Evolutionary conservation across 306 rosid genomes (phyloP).

Genomic region (Casuarina equisetifolia): DNA sequence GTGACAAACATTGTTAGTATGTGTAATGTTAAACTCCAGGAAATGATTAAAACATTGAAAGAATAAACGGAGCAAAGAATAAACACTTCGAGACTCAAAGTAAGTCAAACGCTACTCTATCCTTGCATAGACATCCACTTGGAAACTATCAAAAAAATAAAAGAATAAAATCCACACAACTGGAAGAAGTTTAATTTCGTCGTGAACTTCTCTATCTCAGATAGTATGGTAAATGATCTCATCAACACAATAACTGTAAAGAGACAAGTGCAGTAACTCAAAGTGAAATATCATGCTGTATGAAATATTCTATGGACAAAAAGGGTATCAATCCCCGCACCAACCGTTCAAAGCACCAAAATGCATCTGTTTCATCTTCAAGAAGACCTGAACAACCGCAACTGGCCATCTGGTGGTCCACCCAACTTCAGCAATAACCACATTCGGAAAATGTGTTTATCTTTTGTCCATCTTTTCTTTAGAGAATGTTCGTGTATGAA

Average conservation of each 20-base stretch:
- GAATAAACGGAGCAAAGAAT: background rate
- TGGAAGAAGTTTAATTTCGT: background rate
- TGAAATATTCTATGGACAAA: conserved; percentile 2
- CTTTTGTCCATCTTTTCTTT: no score
- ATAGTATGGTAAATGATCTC: background rate
- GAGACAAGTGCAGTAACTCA: background rate
- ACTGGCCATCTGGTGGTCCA: no score
- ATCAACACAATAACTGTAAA: background rate
- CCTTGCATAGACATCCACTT: background rate
- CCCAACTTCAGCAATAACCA: no score
- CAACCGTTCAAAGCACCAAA: conserved; percentile 98
- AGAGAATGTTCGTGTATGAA: no score
- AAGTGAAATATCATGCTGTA: conserved; percentile 2
- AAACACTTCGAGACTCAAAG: background rate
- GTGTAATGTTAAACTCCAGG: background rate
- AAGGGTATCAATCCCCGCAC: conserved; percentile 91
- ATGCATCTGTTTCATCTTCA: conserved; percentile 96
- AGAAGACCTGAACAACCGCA: conserved; percentile 40
- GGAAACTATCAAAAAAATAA: background rate
- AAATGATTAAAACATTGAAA: background rate
- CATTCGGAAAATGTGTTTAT: no score
- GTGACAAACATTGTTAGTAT: background rate
- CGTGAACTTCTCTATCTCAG: background rate
- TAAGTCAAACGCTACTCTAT: background rate
- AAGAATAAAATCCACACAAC: background rate